Base-by-base conservation (phyloP, 1,284 basidiomycete genomes). In the Apiotrichum domesticum region DNA sequence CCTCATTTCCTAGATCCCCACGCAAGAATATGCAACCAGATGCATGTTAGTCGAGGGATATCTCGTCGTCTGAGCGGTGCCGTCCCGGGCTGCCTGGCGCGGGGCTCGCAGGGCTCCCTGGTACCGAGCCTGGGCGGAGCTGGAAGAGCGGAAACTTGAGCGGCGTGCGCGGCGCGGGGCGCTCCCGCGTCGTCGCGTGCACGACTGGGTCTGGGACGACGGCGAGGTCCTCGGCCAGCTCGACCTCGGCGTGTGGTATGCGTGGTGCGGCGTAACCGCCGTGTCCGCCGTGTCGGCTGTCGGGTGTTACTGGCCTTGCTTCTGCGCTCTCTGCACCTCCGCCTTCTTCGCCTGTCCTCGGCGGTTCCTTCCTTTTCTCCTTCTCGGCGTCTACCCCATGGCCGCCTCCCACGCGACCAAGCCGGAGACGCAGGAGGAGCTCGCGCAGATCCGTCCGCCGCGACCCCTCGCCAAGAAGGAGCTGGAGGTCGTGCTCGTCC, bases 401-500 rank as follows among this genome's bases (percentile, higher is more conserved):
- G 21, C 21, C 21, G 21, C 21, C 21, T 21, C 21, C 21, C 21
- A 21, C 21, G 21, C 21, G n/a, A 9, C 47, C 47, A 13, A 49
- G 47, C n/a, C 35, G n/a, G 8, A 49, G 35, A 7, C 47, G 47
- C 1, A 49, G 35, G 15, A 49, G 47, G 2, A 49, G 47, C 37
- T 49, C 47, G 8, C 47, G 47, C 4, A 49, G 35, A 21, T 49
- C 35, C 7, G 47, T 49, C 13, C 37, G 34, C 15, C 47, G 35
- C 14, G 35, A 6, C 6, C 47, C 47, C 4, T 39, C 37, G 10
- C 47, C 47, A 5, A 49, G 47, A n/a, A 49, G 35, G 21, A 49
- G 37, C 47, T 49, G 47, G 3, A 49, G 35, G 47, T 49, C 47
- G 11, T 6, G n/a, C 47, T 49, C 47, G 47, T 49, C 47, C 35